Conservation (phyloP, 2,329 filamentous ascomycete species). For the Domatiomyces catenatus region DNA sequence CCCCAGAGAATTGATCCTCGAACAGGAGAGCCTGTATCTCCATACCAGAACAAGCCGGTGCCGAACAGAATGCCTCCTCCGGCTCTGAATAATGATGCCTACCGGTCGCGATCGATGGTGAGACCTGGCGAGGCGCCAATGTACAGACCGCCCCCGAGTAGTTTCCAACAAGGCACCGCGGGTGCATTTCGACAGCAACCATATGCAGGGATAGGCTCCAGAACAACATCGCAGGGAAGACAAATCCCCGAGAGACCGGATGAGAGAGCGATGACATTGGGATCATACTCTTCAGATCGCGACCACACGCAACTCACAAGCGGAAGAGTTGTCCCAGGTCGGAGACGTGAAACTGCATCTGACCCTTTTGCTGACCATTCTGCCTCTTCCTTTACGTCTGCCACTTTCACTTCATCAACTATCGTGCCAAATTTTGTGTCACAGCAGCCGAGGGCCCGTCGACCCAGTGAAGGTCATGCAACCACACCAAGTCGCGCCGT, state of each 20-base stretch:
- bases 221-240: conserved; percentile 81
- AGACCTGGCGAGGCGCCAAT: conserved; percentile 54
- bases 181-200: conserved; percentile 65
- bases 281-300: conserved; percentile 58
- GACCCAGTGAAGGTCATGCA: conserved; percentile 28
- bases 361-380: conserved; percentile 19
- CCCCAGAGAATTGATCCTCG: conserved; percentile 55
- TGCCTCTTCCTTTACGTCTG: conserved; percentile 6
- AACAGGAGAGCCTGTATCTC: conserved; percentile 31
- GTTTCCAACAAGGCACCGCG: conserved; percentile 52
- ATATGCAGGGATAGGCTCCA: conserved; percentile 45
- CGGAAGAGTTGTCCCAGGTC: conserved; percentile 74
- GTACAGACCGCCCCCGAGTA: conserved; percentile 49
- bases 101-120: conserved; percentile 86
- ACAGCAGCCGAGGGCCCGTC: conserved; percentile 22
- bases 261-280: conserved; percentile 95
- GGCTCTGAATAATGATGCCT: conserved; percentile 69
- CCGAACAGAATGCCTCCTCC: conserved; percentile 46
- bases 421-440: conserved; percentile 9
- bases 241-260: conserved; percentile 82
- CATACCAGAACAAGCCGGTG: conserved; percentile 45
- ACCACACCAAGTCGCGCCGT: conserved; percentile 47
- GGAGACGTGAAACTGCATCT: conserved; percentile 44
- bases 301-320: conserved; percentile 79
- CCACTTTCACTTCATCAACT: conserved; percentile 12